Percentiles rank a stretch among this genome's conserved stretches.
Conservation (phyloP, 2,329 filamentous ascomycete species). For the Diaporthe citriasiana region DNA sequence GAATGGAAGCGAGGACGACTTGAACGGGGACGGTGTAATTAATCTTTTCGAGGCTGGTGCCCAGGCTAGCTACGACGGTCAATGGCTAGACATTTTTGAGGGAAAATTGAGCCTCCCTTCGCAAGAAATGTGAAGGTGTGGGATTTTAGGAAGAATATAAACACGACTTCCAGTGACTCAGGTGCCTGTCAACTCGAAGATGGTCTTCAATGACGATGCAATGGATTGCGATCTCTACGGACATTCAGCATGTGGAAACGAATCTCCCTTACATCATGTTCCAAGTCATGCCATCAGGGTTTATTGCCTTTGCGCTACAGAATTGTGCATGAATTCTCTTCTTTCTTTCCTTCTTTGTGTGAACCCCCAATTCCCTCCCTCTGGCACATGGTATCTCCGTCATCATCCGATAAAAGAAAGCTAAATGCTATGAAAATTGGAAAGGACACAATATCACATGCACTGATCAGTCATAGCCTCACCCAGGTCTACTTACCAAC, state of each 20-base stretch:
- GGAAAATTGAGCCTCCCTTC: not conserved
- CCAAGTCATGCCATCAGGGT: no score
- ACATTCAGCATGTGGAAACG: no score
- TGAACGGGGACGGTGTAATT: slow-evolving; percentile 26
- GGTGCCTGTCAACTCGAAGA: not conserved
- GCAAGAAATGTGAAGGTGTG: not conserved
- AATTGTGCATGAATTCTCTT: no score
- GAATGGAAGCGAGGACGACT: slow-evolving; percentile 1
- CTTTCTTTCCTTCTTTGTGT: no score
- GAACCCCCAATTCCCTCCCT: no score
- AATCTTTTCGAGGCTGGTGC: slow-evolving; percentile 31
- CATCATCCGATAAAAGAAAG: no score
- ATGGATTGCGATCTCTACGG: not conserved
- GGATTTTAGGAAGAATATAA: not conserved
- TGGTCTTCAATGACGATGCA: no score
- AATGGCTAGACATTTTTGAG: not conserved
- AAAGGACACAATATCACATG: no score
- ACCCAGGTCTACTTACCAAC: not conserved
- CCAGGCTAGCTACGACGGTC: not conserved
- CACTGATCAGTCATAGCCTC: not conserved
- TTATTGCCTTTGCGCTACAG: no score
- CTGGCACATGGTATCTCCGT: no score
- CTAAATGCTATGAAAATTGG: no score
- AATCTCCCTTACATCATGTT: no score
- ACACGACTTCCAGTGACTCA: not conserved